Conservation (phyloP, 148 eudicot species). For the Silene uniflora region DNA sequence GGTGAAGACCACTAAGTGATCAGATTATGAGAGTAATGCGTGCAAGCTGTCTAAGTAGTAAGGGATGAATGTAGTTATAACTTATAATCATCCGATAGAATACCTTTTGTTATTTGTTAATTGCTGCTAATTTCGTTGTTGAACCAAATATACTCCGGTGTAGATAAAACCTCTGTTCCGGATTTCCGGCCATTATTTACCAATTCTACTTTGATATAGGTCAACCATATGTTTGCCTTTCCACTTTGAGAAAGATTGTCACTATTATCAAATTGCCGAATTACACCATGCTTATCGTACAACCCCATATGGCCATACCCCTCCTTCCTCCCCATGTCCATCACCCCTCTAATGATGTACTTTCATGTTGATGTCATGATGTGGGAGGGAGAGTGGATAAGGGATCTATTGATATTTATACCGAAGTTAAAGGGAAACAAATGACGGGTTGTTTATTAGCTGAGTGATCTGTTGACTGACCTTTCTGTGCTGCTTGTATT, state of each 20-base stretch:
- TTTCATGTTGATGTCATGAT: not conserved
- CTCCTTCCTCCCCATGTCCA: not conserved
- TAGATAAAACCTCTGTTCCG: not conserved
- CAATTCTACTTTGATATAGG: no score
- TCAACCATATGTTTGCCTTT: no score
- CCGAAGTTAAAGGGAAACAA: not conserved
- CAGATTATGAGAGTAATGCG: not conserved
- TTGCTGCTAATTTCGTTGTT: not conserved
- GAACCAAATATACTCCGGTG: not conserved
- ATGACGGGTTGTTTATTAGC: not conserved
- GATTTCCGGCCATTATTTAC: no score
- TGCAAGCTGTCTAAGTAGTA: not conserved
- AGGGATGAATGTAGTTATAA: no score
- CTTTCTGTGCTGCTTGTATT: conserved; percentile 10
- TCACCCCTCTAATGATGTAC: not conserved
- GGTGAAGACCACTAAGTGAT: not conserved
- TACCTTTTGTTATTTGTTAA: not conserved
- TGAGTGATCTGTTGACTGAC: conserved; percentile 10
- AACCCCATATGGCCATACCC: not conserved
- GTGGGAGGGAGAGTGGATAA: not conserved
- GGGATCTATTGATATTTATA: not conserved
- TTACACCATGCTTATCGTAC: not conserved
- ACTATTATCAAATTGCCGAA: no score
- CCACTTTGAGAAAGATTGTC: no score
- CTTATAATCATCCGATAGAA: not conserved